Evolutionary conservation across 2,329 filamentous ascomycete species (phyloP).

Genomic region (Fusarium torreyae): DNA sequence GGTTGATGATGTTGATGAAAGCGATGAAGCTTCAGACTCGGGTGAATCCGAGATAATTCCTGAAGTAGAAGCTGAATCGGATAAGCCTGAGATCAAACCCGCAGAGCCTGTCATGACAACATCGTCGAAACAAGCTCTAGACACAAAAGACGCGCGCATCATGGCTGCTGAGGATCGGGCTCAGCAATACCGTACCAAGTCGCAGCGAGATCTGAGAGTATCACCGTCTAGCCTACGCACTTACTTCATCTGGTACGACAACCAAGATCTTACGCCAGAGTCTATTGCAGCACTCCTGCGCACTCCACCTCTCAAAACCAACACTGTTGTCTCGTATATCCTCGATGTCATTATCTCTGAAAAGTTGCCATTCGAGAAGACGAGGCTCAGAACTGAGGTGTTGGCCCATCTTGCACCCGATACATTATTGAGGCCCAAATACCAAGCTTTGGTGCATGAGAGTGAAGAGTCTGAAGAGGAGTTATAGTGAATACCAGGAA

Average conservation of each 20-base stretch:
- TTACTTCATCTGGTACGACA: constrained; percentile 75
- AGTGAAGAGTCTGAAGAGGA: constrained; percentile 14
- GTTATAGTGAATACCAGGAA: not conserved
- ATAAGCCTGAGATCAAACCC: not conserved
- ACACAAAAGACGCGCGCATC: constrained; percentile 58
- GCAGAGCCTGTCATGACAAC: constrained; percentile 7
- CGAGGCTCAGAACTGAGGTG: constrained; percentile 63
- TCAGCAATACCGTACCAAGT: constrained; percentile 55
- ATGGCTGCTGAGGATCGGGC: constrained; percentile 60
- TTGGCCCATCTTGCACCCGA: constrained; percentile 54
- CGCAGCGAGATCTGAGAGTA: constrained; percentile 42
- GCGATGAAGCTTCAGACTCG: constrained; percentile 55
- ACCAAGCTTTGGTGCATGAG: constrained; percentile 47
- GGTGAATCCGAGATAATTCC: constrained; percentile 17
- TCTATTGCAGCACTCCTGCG: constrained; percentile 70
- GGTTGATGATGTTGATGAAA: constrained; percentile 39
- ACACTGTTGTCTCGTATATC: constrained; percentile 73
- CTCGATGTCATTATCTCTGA: constrained; percentile 68
- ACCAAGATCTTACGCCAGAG: constrained; percentile 63
- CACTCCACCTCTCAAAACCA: constrained; percentile 69
- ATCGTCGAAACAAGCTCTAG: not conserved
- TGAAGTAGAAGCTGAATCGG: constrained; percentile 30
- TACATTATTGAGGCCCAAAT: constrained; percentile 40
- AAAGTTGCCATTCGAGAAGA: constrained; percentile 64
- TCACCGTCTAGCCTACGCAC: constrained; percentile 63